Evolutionary conservation across 2,329 filamentous ascomycete genomes (phyloP), one percentile per base, ranked within the genome.

Genomic region (Rugonectria rugulosa): DNA sequence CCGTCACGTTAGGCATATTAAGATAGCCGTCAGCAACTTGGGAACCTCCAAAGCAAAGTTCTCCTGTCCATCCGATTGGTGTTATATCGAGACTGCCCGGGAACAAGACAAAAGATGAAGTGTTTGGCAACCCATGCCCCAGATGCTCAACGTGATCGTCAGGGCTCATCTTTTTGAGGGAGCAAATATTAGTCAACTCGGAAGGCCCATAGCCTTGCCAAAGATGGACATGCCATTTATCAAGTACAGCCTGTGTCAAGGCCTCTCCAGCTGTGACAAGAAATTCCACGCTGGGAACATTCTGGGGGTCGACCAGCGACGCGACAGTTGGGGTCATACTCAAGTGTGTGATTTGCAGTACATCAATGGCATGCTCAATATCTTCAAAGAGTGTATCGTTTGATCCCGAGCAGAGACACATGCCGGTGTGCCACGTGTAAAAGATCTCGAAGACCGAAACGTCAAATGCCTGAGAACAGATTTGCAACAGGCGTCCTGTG

Each of bases 361-460:
- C 68, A 3, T 85, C 80, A 51, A 96, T 90, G 0, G 86, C 79
- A 17, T 75, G 71, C 69, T 92, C 90, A 8, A 96, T 76, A 63
- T 96, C 87, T 32, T 79, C 80, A 65, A 94, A 91, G 0, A 96
- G 74, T 2, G 85, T 81, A 63, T 95, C 89, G 62, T 93, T 92
- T 1, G 79, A 83, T 0, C 87, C 88, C 2, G 89, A 85, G 68
- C 90, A 96, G 11, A 97, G 78, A 57, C 88, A 89, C 78, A 94
- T 91, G 4, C 91, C 91, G 27, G 81, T 81, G 41, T 84, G 83
- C 89, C 92, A 96, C 0, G 91, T 80, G 65, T 91, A 96, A 70
- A 96, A 94, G 12, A 96, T 93, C 67, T 96, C 92, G 68, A 96
- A 96, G 0, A 96, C 89, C 1, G 91, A 96, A 2, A 96, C 87